Conservation (phyloP, 163 green algal species). For the Prototheca wickerhamii region DNA sequence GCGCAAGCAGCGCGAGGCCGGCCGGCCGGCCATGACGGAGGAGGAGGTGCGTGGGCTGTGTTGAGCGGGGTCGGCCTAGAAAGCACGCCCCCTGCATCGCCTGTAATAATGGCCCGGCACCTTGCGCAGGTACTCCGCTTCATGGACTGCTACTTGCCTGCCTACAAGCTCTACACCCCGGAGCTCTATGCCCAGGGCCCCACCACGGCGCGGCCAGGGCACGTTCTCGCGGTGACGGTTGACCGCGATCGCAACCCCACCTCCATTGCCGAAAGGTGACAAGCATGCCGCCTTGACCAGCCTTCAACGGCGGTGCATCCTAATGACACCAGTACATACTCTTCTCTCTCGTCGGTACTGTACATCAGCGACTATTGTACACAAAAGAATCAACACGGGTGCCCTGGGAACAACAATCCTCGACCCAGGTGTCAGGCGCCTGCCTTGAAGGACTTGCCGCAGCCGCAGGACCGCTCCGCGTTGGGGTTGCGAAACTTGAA, state of each 20-base stretch:
- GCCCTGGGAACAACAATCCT: too few relatives aligned
- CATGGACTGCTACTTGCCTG: constrained; percentile 89
- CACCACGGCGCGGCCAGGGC: constrained; percentile 47
- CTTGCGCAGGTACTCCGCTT: constrained; percentile 86
- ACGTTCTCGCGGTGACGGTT: constrained; percentile 68
- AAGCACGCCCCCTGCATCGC: too few relatives aligned
- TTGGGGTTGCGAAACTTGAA: constrained; percentile 76
- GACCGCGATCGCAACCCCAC: constrained; percentile 18
- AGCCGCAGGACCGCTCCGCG: constrained; percentile 62
- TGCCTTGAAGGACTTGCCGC: constrained; percentile 69
- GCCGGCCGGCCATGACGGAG: constrained; percentile 84
- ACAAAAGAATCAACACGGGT: too few relatives aligned
- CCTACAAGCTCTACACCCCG: constrained; percentile 83
- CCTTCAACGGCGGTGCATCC: too few relatives aligned
- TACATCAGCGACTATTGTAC: too few relatives aligned
- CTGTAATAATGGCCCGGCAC: too few relatives aligned
- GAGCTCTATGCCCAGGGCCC: constrained; percentile 61
- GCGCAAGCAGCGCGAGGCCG: constrained; percentile 60
- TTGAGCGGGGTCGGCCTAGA: not conserved
- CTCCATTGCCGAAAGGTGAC: too few relatives aligned
- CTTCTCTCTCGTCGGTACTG: too few relatives aligned
- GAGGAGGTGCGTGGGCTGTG: constrained; percentile 37
- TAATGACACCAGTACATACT: too few relatives aligned
- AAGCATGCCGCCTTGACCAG: too few relatives aligned
- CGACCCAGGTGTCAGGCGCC: constrained; percentile 9